Evolutionary conservation across 352 stramenopile genomes (phyloP), one percentile per base, ranked within the genome.

Genomic region (Saprolegnia diclina): DNA sequence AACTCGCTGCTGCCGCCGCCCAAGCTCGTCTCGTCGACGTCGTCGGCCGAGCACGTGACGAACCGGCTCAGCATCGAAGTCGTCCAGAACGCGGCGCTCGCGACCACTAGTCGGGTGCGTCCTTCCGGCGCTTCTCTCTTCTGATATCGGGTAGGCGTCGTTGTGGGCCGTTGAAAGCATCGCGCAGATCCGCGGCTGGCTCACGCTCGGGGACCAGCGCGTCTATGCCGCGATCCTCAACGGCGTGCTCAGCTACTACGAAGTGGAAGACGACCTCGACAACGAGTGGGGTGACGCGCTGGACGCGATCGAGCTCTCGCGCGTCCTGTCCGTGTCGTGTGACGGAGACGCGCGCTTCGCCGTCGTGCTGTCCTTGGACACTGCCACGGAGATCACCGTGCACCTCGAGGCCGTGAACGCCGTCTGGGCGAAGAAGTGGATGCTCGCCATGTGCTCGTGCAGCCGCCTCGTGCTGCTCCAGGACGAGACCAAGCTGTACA

Each of bases 391-490:
- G 67, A 79, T 87, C 62, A 76, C 90, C 29, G 80, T 93, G 19
- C 80, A 83, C 64, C 73, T 95, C 22, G 76, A 90, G 16, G 85
- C 85, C 2, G 82, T 91, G 71, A 89, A 73, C 32, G 79, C 76
- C 0, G 85, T 85, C 67, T 65, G 80, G 24, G 83, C 85, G 6
- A 93, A 93, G 74, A 76, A 78, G 21, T 95, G 87, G 87, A 95
- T 95, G 87, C 77, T 95, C 21, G 84, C 92, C 11, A 93, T 95
- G 82, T 95, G 87, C 65, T 95, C 85, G 42, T 92, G 83, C 61
- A 85, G 83, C 22, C 82, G 88, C 21, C 56, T 93, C 61, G 80
- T 93, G 22, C 64, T 95, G 2, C 85, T 88, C 65, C 76, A 80
- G n/a, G 77, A 77, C 24, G 81, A 90, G 68, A 29, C 32, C 4